Evolutionary conservation across 2,329 filamentous ascomycete genomes (phyloP), one percentile per base, ranked within the genome.

Genomic region (Colletotrichum sp.): DNA sequence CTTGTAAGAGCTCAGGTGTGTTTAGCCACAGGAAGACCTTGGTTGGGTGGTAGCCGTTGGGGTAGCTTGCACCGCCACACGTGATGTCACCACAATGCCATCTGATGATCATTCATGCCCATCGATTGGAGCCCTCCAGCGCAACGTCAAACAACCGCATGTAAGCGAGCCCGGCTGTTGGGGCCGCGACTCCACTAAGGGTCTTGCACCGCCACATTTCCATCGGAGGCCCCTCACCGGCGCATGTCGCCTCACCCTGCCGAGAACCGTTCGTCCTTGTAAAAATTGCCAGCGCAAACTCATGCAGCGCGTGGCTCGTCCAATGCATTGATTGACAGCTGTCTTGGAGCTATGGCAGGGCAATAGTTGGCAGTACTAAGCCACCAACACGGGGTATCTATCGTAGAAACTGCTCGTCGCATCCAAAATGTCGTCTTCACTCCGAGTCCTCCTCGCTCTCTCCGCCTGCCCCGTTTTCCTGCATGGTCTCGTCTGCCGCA

Each of bases 381-480:
- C 63, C 39, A 49, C 74, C 59, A 74, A 52, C 24, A 24, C 21
- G 70, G 73, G 74, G 70, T 76, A 76, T 76, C 64, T 69, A 72
- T 66, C 49, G 34, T 69, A 30, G 34, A 69, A 74, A 59, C 24
- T 55, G 57, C 64, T 52, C 28, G 28, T 24, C 30, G 63, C 36
- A 60, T 16, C 32, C 39, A 63, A 24, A 36, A 21, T 28, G 18
- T 52, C 32, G 18, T 71, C 30, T 44, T 76, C 49, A 24, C 28
- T 76, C 52, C 18, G 44, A 52, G n/a, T 69, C 64, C 52, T 67
- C 71, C 32, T 78, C 72, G 72, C 73, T 57, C 77, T 78, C 52
- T 82, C 79, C 75, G 81, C 84, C 78, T 74, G 81, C 77, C 68
- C 82, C 80, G 0, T 80, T 79, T 5, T 79, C 80, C 4, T 76